Evolutionary conservation across 208 protist genomes (phyloP).

Genomic region (Phytomonas francai): DNA sequence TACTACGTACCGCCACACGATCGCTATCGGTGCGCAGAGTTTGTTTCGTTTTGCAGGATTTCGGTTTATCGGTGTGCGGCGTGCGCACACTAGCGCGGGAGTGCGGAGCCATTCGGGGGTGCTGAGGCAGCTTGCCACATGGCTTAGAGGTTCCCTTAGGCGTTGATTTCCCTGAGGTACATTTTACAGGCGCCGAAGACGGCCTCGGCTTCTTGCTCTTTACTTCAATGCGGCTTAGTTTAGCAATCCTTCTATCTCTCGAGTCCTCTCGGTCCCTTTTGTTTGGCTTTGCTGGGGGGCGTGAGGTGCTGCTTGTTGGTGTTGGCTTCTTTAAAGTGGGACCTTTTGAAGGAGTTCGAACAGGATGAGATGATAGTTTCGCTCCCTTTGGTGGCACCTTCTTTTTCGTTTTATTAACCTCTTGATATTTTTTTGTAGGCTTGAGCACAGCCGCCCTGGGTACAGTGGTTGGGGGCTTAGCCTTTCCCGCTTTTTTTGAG

Average conservation of each 20-base stretch:
- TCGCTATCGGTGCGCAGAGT: background rate
- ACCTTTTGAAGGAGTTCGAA: background rate
- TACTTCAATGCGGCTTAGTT: background rate
- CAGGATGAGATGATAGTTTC: background rate
- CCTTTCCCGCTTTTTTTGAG: background rate
- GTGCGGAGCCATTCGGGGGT: background rate
- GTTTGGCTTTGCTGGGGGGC: background rate
- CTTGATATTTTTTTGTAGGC: background rate
- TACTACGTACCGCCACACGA: background rate
- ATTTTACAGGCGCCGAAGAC: background rate
- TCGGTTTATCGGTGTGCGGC: background rate
- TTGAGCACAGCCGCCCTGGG: background rate
- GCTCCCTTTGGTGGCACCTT: background rate
- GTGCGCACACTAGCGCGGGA: background rate
- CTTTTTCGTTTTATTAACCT: background rate
- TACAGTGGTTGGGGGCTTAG: background rate
- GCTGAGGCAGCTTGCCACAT: background rate
- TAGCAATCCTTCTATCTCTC: background rate
- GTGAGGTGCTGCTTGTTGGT: background rate
- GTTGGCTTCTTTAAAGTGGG: background rate
- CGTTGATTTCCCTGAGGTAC: background rate
- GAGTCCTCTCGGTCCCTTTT: background rate
- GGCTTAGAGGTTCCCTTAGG: background rate
- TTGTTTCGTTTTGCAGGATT: background rate
- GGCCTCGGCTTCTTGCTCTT: background rate